Percentiles rank a stretch among this genome's conserved stretches.
Conservation (phyloP, 257 asterid species). For the Parsonsia alboflavescens region DNA sequence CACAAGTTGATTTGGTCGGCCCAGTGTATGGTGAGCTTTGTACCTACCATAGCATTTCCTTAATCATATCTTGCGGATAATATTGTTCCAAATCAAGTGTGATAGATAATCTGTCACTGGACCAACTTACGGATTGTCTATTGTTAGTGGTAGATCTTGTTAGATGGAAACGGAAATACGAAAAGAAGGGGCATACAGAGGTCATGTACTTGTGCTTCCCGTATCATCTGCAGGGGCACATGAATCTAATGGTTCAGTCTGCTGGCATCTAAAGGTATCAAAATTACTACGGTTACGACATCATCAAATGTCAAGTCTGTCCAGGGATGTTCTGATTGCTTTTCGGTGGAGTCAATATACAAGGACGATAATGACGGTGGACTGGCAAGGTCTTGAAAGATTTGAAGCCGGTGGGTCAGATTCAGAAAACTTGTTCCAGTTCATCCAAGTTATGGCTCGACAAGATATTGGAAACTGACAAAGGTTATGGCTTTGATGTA, state of each 20-base stretch:
- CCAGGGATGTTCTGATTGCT: conserved; percentile 21
- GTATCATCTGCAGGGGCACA: conserved; percentile 66
- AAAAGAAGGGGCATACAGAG: conserved; percentile 25
- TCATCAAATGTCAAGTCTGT: conserved; percentile 35
- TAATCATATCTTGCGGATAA: too few species aligned
- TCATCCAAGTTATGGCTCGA: conserved; percentile 31
- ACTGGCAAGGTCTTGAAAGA: conserved; percentile 45
- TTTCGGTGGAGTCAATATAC: conserved; percentile 35
- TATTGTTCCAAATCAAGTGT: too few species aligned
- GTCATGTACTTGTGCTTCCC: conserved; percentile 42
- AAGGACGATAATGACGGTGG: conserved; percentile 42
- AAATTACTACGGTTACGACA: conserved; percentile 42
- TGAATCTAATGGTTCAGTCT: conserved; percentile 54
- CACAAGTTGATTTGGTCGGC: too few species aligned
- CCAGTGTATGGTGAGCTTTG: too few species aligned
- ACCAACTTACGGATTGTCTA: neutral
- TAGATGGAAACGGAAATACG: conserved; percentile 33
- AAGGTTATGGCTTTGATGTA: conserved; percentile 39
- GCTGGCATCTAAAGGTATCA: conserved; percentile 51
- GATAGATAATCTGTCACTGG: neutral
- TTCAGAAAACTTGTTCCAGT: conserved; percentile 24
- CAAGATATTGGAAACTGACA: conserved; percentile 37
- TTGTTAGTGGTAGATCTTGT: neutral
- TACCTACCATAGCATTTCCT: too few species aligned
- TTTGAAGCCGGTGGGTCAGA: conserved; percentile 40